Conservation (phyloP, 2,329 filamentous ascomycete genomes). For the Grosmannia penicillata region DNA sequence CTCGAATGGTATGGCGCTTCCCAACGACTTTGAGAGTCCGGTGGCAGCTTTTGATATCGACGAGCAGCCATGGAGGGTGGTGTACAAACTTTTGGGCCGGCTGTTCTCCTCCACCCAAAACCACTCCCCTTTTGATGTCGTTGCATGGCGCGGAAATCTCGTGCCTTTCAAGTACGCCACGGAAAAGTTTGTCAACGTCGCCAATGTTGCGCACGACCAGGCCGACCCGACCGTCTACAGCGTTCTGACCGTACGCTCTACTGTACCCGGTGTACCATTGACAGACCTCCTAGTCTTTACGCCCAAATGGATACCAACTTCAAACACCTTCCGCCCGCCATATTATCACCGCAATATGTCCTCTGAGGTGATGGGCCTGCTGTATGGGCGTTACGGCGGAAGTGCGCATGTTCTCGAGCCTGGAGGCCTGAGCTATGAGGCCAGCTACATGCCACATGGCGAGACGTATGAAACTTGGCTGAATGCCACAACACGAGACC, state of each 20-base stretch:
- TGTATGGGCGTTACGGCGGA: constrained; percentile 21
- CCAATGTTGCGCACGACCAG: constrained; percentile 45
- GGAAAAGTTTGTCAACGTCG: constrained; percentile 37
- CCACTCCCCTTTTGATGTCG: constrained; percentile 51
- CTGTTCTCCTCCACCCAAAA: constrained; percentile 45
- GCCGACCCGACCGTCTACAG: constrained; percentile 53
- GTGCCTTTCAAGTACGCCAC: constrained; percentile 44
- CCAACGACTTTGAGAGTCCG: constrained; percentile 49
- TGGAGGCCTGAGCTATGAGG: constrained; percentile 19
- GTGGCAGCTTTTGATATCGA: constrained; percentile 43
- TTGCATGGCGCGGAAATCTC: constrained; percentile 59
- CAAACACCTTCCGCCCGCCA: constrained; percentile 47
- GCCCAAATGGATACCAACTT: constrained; percentile 48
- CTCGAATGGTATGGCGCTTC: constrained; percentile 49
- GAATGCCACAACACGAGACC: constrained; percentile 11
- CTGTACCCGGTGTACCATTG: constrained; percentile 35
- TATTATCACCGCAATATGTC: constrained; percentile 51
- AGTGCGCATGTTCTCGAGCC: constrained; percentile 14
- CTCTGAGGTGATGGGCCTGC: constrained; percentile 40
- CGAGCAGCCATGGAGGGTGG: constrained; percentile 26
- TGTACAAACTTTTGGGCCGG: constrained; percentile 46
- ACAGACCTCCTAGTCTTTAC: constrained; percentile 56
- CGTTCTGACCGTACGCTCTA: constrained; percentile 45
- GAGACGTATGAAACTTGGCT: constrained; percentile 19
- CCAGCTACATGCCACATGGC: constrained; percentile 21